Conservation (phyloP, 2,329 filamentous ascomycete species). For the Helicocarpus griseus region DNA sequence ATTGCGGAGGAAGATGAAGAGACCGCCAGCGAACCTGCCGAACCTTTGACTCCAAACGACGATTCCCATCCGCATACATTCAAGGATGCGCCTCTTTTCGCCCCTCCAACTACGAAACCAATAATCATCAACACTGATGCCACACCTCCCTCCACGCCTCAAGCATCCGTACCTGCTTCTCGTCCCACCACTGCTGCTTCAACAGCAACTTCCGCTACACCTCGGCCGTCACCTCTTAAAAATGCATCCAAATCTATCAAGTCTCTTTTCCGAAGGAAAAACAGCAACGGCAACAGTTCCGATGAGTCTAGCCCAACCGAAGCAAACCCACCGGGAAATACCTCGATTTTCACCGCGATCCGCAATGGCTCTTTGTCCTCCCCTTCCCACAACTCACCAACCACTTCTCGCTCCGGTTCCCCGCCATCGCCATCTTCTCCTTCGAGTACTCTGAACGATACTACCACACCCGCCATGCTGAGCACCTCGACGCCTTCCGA, state of each 20-base stretch:
- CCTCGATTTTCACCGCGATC: conserved; percentile 5
- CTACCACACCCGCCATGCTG: conserved; percentile 8
- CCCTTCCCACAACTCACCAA: conserved; percentile 26
- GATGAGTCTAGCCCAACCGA: conserved; percentile 1
- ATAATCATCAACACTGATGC: conserved; percentile 13
- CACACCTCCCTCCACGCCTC: conserved; percentile 10
- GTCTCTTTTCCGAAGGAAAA: conserved; percentile 16
- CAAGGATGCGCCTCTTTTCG: conserved; percentile 5
- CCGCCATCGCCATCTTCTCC: conserved; percentile 29
- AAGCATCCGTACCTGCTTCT: not conserved
- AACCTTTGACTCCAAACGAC: conserved; percentile 16
- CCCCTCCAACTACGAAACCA: conserved; percentile 8
- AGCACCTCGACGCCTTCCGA: conserved; percentile 9
- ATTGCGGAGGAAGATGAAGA: conserved; percentile 15
- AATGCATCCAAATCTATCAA: conserved; percentile 15
- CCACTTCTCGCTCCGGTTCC: conserved; percentile 26
- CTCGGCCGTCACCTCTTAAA: conserved; percentile 10
- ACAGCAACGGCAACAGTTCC: not conserved
- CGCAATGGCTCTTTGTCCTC: conserved; percentile 27
- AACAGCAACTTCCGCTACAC: conserved; percentile 1
- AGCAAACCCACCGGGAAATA: not conserved
- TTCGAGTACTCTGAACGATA: conserved; percentile 21
- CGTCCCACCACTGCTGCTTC: not conserved
- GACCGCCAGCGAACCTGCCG: conserved; percentile 15
- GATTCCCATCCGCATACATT: conserved; percentile 8